Conservation (phyloP, 83 land plant species). For the Thuja plicata region DNA sequence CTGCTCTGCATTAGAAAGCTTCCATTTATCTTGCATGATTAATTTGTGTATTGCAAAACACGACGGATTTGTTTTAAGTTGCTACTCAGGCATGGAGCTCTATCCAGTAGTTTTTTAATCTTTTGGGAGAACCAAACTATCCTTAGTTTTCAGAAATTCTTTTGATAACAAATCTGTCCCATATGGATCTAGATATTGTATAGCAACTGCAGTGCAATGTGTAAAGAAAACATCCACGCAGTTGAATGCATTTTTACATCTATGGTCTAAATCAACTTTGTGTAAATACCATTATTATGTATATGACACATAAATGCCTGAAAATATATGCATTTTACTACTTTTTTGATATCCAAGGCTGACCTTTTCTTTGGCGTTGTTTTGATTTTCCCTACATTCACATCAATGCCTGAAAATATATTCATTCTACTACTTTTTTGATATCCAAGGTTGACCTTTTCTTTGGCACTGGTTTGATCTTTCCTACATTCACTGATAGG, state of each 20-base stretch:
- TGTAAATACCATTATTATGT: not conserved
- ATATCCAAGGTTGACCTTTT: not conserved
- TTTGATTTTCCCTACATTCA: not conserved
- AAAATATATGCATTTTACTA: not conserved
- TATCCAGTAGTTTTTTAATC: not conserved
- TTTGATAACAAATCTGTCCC: no score
- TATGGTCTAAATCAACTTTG: not conserved
- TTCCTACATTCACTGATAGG: not conserved
- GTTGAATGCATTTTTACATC: not conserved
- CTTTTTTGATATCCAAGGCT: not conserved
- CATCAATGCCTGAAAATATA: not conserved
- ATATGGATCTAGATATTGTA: no score
- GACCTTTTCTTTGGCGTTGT: not conserved
- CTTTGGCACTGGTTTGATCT: not conserved
- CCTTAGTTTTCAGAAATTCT: not conserved
- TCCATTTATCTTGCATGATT: not conserved
- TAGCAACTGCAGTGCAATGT: no score
- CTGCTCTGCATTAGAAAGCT: not conserved
- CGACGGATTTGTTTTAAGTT: not conserved
- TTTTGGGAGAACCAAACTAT: not conserved
- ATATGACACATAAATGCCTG: not conserved
- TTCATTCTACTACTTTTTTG: not conserved
- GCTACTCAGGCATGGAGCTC: not conserved
- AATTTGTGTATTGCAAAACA: not conserved
- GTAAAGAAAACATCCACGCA: no score